These are phyloP conservation scores for Erodium maritimum DNA, from an alignment of 345 rosid genomes.

Conservation along the genomic window DNA sequence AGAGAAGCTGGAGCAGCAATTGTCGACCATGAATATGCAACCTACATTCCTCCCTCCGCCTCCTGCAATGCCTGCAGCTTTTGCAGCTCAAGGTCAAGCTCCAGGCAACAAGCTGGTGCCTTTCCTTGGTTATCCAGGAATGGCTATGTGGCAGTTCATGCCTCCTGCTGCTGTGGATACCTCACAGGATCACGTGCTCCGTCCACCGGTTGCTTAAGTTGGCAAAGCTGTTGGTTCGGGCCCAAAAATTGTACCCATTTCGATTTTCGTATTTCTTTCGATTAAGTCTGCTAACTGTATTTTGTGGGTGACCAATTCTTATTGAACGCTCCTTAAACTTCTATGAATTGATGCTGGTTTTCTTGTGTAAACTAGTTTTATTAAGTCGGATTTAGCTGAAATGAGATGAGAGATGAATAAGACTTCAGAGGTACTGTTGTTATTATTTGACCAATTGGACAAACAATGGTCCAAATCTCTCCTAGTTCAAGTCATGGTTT, in stretches of 20 bases:
- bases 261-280: slow-evolving; percentile 20
- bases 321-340: too few relatives aligned
- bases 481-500: too few relatives aligned
- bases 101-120: slow-evolving; percentile 87
- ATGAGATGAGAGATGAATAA: too few relatives aligned
- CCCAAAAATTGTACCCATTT: slow-evolving; percentile 24
- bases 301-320: slow-evolving; percentile 23
- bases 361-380: slow-evolving; percentile 19
- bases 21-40: slow-evolving; percentile 50
- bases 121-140: slow-evolving; percentile 80
- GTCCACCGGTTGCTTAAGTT: slow-evolving; percentile 73
- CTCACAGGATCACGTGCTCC: slow-evolving; percentile 92
- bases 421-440: too few relatives aligned
- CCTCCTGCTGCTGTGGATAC: slow-evolving; percentile 92
- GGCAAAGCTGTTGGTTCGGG: slow-evolving; percentile 5
- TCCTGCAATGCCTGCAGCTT: slow-evolving; percentile 49
- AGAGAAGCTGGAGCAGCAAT: slow-evolving; percentile 60
- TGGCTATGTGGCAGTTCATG: slow-evolving; percentile 98
- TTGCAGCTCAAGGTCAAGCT: slow-evolving; percentile 46
- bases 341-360: slow-evolving; percentile 18
- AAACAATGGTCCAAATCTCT: too few relatives aligned
- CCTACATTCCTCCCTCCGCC: slow-evolving; percentile 55
- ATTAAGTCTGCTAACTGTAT: slow-evolving; percentile 27
- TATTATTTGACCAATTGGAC: too few relatives aligned
- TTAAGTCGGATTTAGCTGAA: too few relatives aligned